A percentile compares a stretch with the other conserved stretches of the same genome.
These are phyloP conservation scores for Fusarium graminum DNA, from an alignment of 2,329 filamentous ascomycete species.

Conservation along the genomic window DNA sequence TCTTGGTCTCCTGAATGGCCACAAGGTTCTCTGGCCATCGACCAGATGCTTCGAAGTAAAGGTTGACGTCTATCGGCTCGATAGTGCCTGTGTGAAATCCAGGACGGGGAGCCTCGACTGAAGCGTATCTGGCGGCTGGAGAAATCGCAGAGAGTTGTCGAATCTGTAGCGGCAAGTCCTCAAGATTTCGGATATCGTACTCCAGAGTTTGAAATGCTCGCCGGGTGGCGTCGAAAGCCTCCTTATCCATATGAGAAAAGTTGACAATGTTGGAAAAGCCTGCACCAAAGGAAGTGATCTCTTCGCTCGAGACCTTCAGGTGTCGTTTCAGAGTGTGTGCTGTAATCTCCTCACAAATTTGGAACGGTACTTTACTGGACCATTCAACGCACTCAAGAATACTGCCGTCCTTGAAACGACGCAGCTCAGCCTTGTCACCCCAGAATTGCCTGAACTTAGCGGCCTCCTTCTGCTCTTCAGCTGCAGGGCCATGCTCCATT, in stretches of 20 bases:
- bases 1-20: constrained; percentile 93
- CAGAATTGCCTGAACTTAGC: constrained; percentile 89
- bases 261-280: constrained; percentile 64
- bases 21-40: constrained; percentile 93
- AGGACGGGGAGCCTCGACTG: constrained; percentile 60
- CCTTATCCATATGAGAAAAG: constrained; percentile 61
- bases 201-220: constrained; percentile 81
- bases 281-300: constrained; percentile 65
- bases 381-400: constrained; percentile 94
- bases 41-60: constrained; percentile 93
- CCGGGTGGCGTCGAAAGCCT: constrained; percentile 76
- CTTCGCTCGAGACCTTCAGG: constrained; percentile 69
- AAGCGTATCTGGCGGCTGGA: constrained; percentile 80
- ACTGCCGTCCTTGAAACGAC: constrained; percentile 94
- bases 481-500: constrained; percentile 88
- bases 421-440: constrained; percentile 92
- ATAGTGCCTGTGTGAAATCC: constrained; percentile 60
- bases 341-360: constrained; percentile 84
- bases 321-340: constrained; percentile 78
- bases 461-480: constrained; percentile 87
- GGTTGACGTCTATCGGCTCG: constrained; percentile 78
- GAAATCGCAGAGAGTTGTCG: constrained; percentile 82
- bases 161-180: constrained; percentile 88
- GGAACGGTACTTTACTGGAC: constrained; percentile 72
- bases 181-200: constrained; percentile 79